A percentile compares a stretch with the other conserved stretches of the same genome.
Evolutionary conservation across 495 filamentous ascomycete genomes (phyloP).

Genomic region (Penicillium silybi): DNA sequence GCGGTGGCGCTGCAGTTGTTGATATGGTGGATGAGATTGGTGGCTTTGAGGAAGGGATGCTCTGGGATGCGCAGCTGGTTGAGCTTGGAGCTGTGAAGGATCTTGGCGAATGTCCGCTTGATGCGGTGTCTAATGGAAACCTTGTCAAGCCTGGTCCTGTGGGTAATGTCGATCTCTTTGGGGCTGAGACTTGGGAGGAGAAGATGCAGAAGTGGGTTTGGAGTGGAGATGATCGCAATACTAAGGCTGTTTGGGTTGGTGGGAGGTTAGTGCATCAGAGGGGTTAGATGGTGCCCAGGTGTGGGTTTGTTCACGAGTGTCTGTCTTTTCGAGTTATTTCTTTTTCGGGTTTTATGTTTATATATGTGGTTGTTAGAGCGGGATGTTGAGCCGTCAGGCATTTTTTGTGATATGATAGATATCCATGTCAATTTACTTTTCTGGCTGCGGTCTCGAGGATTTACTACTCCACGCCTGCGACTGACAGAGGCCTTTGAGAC

Average conservation of each 20-base stretch:
- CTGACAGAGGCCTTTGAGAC: too few relatives aligned
- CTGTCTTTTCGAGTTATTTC: not conserved
- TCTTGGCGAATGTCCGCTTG: conserved; percentile 5
- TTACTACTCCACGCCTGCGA: too few relatives aligned
- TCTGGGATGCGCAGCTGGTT: conserved; percentile 84
- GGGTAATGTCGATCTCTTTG: conserved; percentile 68
- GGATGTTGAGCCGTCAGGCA: not conserved
- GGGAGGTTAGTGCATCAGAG: conserved; percentile 58
- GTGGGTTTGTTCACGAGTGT: not conserved
- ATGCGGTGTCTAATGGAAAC: not conserved
- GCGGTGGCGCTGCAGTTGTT: conserved; percentile 73
- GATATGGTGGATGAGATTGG: conserved; percentile 67
- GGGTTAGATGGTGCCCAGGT: not conserved
- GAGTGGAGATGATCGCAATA: conserved; percentile 84
- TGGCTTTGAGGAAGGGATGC: conserved; percentile 77
- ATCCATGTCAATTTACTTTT: not conserved
- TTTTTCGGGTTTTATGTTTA: not conserved
- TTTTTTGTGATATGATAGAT: not conserved
- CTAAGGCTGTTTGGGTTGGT: conserved; percentile 71
- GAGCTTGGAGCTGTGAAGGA: conserved; percentile 45
- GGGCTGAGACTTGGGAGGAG: conserved; percentile 76
- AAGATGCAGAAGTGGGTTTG: conserved; percentile 88
- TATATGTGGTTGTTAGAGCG: not conserved
- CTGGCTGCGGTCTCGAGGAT: too few relatives aligned
- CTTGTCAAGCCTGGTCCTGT: conserved; percentile 16